phyloP scores from a whole-genome alignment of 1,139 yeast genomes.

The Taiozyma sp. region DNA sequence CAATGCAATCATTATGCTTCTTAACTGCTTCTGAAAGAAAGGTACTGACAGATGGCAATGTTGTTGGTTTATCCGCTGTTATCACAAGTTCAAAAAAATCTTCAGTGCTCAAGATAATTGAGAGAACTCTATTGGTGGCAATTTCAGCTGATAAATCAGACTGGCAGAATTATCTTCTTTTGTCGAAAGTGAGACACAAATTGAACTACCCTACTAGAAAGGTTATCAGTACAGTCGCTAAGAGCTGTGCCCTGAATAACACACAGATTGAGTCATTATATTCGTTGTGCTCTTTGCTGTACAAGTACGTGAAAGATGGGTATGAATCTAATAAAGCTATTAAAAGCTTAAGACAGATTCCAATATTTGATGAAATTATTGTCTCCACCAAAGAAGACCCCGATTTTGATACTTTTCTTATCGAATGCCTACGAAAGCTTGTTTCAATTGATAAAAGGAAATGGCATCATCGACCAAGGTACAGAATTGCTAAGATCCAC shows the following conservation, averaged over 20 bases:
- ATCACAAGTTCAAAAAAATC: constrained; percentile 8
- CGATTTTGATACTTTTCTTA: constrained; percentile 27
- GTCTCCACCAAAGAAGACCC: constrained; percentile 16
- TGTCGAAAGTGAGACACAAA: constrained; percentile 59
- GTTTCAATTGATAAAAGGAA: constrained; percentile 67
- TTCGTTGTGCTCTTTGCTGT: constrained; percentile 50
- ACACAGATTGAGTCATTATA: constrained; percentile 71
- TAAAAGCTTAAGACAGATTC: constrained; percentile 35
- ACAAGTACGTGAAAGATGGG: constrained; percentile 47
- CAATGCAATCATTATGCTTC: constrained; percentile 48
- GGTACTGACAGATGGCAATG: constrained; percentile 19
- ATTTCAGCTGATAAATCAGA: constrained; percentile 16
- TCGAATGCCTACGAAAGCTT: constrained; percentile 36
- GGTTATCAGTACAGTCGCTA: constrained; percentile 31
- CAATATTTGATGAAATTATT: constrained; percentile 21
- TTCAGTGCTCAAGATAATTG: constrained; percentile 22
- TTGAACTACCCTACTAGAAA: constrained; percentile 23
- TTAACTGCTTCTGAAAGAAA: constrained; percentile 17
- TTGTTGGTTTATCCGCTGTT: constrained; percentile 26
- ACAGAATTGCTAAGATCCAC: constrained; percentile 61
- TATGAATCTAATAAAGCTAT: constrained; percentile 37
- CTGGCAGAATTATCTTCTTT: constrained; percentile 61
- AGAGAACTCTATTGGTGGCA: constrained; percentile 24
- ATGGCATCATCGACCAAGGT: constrained; percentile 90
- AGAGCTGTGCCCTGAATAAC: constrained; percentile 36